Evolutionary conservation across 176 grass and related monocot genomes (phyloP), one percentile per base, ranked within the genome.

Genomic region (Oryza glumipatula): DNA sequence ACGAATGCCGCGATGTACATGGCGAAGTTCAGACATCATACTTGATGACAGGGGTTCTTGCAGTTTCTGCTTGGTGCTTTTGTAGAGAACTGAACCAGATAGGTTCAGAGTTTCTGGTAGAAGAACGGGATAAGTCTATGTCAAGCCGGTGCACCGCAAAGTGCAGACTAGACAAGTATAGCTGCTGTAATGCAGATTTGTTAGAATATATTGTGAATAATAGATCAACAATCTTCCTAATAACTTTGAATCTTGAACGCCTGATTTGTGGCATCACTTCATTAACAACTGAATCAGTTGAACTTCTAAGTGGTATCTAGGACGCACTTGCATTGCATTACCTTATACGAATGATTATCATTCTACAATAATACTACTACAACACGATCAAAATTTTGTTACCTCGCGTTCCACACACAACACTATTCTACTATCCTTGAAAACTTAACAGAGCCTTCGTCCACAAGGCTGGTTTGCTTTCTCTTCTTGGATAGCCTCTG

Each of bases 401-500:
- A 12, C 36, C 26, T 74, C 28, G 0, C 63, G 14, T 32, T 61
- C 17, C 4, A 30, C 23, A 16, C n/a, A 21, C 4, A 56, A 71
- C 10, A 65, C 33, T 79, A 97, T 16, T 97, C 87, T 77, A 95
- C 33, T 68, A 98, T 89, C 72, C 89, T 95, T 21, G 91, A 92
- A 69, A 95, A 86, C 65, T 96, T 96, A 16, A 90, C 85, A 39
- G 72, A 88, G 22, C 88, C 90, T 80, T 95, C 93, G 21, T 90
- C 93, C 21, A 92, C 68, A 48, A 94, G 83, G 54, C 47, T 83
- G 51, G 36, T 65, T 77, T 94, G 91, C 77, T 96, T 96, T 74
- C 91, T 93, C 90, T 92, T 98, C 76, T 83, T 95, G 2, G 93
- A 94, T 72, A 92, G 74, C 32, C 76, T 90, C 78, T 90, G 83